phyloP scores from a whole-genome alignment of 768 basidiomycete species.

The Boletus rufocinnamomeus region DNA sequence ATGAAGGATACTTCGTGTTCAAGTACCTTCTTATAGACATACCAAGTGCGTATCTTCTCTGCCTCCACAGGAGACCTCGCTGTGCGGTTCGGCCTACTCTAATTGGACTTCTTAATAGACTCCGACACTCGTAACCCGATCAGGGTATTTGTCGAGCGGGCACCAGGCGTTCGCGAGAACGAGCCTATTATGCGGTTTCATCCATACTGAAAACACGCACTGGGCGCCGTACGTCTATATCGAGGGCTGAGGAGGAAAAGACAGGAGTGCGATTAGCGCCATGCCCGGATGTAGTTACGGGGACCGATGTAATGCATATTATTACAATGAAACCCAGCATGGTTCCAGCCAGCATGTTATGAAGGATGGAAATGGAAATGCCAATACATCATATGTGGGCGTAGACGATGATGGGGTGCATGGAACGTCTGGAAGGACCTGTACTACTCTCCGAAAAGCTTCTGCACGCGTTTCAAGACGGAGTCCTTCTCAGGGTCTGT shows the following conservation, averaged over 20 bases:
- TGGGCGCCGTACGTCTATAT: conserved; percentile 13
- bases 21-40: conserved; percentile 78
- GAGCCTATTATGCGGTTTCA: conserved; percentile 74
- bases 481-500: conserved; percentile 95
- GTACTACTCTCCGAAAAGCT: conserved; percentile 85
- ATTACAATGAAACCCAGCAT: conserved; percentile 26
- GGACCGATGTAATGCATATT: conserved; percentile 29
- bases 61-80: conserved; percentile 13
- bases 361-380: conserved; percentile 6
- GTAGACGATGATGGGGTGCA: conserved; percentile 18
- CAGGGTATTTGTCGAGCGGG: conserved; percentile 70
- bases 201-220: conserved; percentile 32
- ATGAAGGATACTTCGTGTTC: conserved; percentile 75
- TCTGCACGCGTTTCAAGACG: conserved; percentile 94
- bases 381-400: conserved; percentile 8
- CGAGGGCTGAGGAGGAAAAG: conserved; percentile 12
- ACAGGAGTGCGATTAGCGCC: conserved; percentile 13
- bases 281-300: conserved; percentile 18
- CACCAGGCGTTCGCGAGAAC: conserved; percentile 65
- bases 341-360: conserved; percentile 21
- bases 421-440: conserved; percentile 13
- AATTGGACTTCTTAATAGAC: conserved; percentile 40
- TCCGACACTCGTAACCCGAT: conserved; percentile 62
- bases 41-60: conserved; percentile 57
- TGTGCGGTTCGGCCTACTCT: conserved; percentile 9